phyloP scores from a whole-genome alignment of 2,329 filamentous ascomycete species.

The Dactylellina leptospora region DNA sequence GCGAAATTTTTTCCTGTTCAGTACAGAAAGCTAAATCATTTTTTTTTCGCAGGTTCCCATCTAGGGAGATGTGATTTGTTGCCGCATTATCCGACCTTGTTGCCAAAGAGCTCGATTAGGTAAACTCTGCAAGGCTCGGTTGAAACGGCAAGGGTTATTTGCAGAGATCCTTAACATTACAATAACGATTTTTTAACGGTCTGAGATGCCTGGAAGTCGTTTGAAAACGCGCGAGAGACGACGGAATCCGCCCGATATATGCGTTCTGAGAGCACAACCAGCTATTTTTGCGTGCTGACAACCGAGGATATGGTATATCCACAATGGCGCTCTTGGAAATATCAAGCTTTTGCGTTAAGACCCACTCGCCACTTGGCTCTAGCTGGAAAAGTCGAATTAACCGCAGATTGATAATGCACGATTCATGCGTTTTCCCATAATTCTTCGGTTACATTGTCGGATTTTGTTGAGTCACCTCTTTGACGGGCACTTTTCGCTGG shows the following conservation, averaged over 20 bases:
- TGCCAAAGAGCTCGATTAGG: conserved; percentile 28
- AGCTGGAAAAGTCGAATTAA: conserved; percentile 27
- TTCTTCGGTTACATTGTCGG: conserved; percentile 9
- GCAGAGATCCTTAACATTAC: too few species aligned
- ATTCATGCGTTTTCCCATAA: background rate
- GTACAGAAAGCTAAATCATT: conserved; percentile 4
- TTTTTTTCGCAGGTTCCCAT: background rate
- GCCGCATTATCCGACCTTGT: conserved; percentile 48
- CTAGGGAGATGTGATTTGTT: conserved; percentile 20
- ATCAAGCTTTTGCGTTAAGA: conserved; percentile 40
- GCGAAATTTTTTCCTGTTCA: conserved; percentile 18
- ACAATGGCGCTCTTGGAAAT: conserved; percentile 13
- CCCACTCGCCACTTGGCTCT: conserved; percentile 42
- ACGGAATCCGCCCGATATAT: conserved; percentile 45
- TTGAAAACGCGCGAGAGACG: conserved; percentile 31
- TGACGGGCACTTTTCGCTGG: conserved; percentile 23
- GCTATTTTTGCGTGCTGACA: conserved; percentile 7
- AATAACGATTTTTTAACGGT: too few species aligned
- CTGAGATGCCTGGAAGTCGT: conserved; percentile 21
- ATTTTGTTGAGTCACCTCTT: conserved; percentile 9
- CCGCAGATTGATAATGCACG: conserved; percentile 28
- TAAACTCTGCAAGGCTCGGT: conserved; percentile 30
- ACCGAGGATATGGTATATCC: conserved; percentile 51
- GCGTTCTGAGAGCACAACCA: conserved; percentile 1
- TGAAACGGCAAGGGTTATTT: conserved; percentile 43